Evolutionary conservation across 441 rosid genomes (phyloP).

Genomic region (Biscutella laevigata): DNA sequence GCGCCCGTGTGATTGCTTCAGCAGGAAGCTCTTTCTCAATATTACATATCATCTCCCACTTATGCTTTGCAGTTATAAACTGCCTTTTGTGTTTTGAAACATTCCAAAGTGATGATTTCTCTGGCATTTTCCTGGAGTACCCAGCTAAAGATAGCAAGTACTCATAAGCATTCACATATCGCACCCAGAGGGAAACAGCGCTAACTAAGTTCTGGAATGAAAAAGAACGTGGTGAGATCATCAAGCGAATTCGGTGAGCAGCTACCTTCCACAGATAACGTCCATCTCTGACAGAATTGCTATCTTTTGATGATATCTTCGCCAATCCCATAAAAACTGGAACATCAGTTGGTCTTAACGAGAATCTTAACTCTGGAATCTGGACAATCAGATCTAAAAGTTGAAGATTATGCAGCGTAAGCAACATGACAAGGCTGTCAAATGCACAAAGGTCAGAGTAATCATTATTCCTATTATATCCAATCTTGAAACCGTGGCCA

Average conservation of each 20-base stretch:
- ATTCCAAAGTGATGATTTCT: conserved; percentile 36
- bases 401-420: conserved; percentile 47
- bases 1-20: conserved; percentile 75
- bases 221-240: conserved; percentile 46
- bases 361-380: conserved; percentile 43
- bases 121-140: conserved; percentile 39
- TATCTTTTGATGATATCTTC: conserved; percentile 37
- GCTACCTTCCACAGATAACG: conserved; percentile 75
- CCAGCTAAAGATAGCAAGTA: conserved; percentile 44
- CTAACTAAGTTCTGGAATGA: conserved; percentile 49
- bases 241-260: conserved; percentile 49
- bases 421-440: conserved; percentile 29
- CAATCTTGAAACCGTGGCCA: conserved; percentile 44
- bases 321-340: conserved; percentile 38
- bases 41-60: conserved; percentile 49
- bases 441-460: conserved; percentile 26
- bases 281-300: conserved; percentile 50
- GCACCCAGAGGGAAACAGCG: conserved; percentile 57
- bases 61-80: conserved; percentile 39
- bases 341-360: conserved; percentile 51
- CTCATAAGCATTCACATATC: conserved; percentile 61
- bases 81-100: conserved; percentile 35
- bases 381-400: conserved; percentile 39
- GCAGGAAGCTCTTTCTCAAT: conserved; percentile 68
- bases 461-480: conserved; percentile 47